Percentiles rank a stretch among this genome's conserved stretches.
Evolutionary conservation across 208 protist species (phyloP).

Genomic region (Leishmania lainsoni): DNA sequence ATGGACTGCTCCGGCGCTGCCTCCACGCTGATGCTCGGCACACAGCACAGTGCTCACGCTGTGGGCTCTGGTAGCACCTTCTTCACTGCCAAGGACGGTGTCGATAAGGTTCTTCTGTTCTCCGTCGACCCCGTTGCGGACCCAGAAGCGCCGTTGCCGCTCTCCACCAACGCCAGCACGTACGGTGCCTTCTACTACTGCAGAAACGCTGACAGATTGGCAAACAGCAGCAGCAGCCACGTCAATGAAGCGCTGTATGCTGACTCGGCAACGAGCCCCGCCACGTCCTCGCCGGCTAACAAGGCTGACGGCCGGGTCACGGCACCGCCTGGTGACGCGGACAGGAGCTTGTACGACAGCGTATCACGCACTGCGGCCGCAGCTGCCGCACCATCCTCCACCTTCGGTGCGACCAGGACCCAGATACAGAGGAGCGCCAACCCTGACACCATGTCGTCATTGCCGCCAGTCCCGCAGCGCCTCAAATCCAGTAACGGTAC

Average conservation of each 20-base stretch:
- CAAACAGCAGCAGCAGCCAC: not conserved
- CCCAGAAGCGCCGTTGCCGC: slow-evolving; percentile 13
- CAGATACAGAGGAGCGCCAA: not conserved
- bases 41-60: not conserved
- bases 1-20: not conserved
- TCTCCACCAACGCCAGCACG: slow-evolving; percentile 30
- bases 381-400: not conserved
- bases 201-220: not conserved
- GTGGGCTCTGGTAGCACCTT: not conserved
- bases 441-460: not conserved
- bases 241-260: not conserved
- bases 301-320: not conserved
- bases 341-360: slow-evolving; percentile 48
- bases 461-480: not conserved
- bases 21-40: slow-evolving; percentile 14
- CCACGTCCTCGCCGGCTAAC: not conserved
- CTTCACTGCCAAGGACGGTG: not conserved
- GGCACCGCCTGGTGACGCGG: not conserved
- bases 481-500: not conserved
- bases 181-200: slow-evolving; percentile 19
- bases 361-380: slow-evolving; percentile 5
- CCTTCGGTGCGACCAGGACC: not conserved
- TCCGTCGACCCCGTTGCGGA: slow-evolving; percentile 20
- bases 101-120: slow-evolving; percentile 24
- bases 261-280: not conserved